Conservation (phyloP, 169 alveolate species). For the Plasmodium gaboni region DNA sequence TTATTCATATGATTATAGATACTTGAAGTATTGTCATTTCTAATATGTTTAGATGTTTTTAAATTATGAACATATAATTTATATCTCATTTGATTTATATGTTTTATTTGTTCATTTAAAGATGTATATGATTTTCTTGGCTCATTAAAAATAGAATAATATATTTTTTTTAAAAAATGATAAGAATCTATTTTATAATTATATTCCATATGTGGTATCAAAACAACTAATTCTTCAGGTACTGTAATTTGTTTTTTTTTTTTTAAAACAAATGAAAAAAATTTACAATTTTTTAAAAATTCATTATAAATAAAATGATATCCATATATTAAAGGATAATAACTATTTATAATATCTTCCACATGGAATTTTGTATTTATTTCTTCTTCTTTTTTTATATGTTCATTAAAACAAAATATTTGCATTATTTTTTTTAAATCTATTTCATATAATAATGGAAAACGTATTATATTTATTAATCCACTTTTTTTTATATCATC, state of each 20-base stretch:
- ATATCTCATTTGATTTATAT: slow-evolving; percentile 31
- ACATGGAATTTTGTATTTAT: neutral
- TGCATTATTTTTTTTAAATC: neutral
- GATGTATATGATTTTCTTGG: neutral
- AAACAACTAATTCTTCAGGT: slow-evolving; percentile 44
- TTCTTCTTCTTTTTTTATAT: neutral
- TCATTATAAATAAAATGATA: slow-evolving; percentile 32
- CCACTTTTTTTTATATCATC: neutral
- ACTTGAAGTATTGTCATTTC: slow-evolving; percentile 8
- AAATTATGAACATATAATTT: slow-evolving; percentile 16
- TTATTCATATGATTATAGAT: slow-evolving; percentile 6
- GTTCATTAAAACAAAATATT: neutral
- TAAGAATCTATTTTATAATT: slow-evolving; percentile 26
- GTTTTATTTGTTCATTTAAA: slow-evolving; percentile 34
- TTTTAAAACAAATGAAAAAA: slow-evolving; percentile 34
- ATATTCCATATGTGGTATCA: slow-evolving; percentile 18
- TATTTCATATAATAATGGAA: slow-evolving; percentile 16
- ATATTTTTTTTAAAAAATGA: slow-evolving; percentile 13
- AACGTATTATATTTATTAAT: neutral
- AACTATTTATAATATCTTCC: neutral
- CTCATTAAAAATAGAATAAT: slow-evolving; percentile 13
- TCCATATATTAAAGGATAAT: slow-evolving; percentile 37
- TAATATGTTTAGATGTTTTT: neutral
- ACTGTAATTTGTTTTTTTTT: slow-evolving; percentile 12
- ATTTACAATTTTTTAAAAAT: slow-evolving; percentile 30